phyloP scores from a whole-genome alignment of 371 early-diverging fungal species.

The Actinomucor elegans region DNA sequence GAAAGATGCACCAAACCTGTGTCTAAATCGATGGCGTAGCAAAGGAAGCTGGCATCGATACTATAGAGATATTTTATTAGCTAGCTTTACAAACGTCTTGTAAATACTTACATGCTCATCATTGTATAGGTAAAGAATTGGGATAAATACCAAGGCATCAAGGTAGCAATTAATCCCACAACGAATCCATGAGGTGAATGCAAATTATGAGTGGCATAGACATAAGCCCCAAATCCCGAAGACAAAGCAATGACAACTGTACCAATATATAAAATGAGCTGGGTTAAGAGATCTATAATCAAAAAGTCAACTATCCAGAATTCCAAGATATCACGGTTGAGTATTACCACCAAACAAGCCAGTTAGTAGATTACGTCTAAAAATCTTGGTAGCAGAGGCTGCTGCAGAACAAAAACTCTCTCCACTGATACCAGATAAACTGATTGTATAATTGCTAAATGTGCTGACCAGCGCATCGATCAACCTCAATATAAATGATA shows the following conservation, averaged over 20 bases:
- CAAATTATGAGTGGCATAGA: constrained; percentile 64
- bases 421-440: constrained; percentile 73
- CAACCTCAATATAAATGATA: constrained; percentile 23
- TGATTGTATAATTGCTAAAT: constrained; percentile 71
- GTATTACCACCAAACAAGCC: constrained; percentile 62
- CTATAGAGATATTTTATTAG: constrained; percentile 27
- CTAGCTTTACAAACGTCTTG: background rate
- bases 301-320: too few species aligned
- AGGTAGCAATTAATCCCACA: constrained; percentile 61
- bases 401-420: constrained; percentile 63
- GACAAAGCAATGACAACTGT: constrained; percentile 53
- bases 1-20: constrained; percentile 61
- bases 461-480: constrained; percentile 57
- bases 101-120: constrained; percentile 71
- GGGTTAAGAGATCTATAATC: constrained; percentile 58
- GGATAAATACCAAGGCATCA: constrained; percentile 69
- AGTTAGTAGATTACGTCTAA: constrained; percentile 70
- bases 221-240: constrained; percentile 64
- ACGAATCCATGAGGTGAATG: constrained; percentile 71
- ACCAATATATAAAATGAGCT: constrained; percentile 55
- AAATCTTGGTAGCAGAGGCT: constrained; percentile 65
- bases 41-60: constrained; percentile 77
- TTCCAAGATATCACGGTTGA: too few species aligned
- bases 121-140: constrained; percentile 70
- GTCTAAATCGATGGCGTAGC: constrained; percentile 81